Conservation (phyloP, 495 filamentous ascomycete genomes). For the Penicillium alfredii region DNA sequence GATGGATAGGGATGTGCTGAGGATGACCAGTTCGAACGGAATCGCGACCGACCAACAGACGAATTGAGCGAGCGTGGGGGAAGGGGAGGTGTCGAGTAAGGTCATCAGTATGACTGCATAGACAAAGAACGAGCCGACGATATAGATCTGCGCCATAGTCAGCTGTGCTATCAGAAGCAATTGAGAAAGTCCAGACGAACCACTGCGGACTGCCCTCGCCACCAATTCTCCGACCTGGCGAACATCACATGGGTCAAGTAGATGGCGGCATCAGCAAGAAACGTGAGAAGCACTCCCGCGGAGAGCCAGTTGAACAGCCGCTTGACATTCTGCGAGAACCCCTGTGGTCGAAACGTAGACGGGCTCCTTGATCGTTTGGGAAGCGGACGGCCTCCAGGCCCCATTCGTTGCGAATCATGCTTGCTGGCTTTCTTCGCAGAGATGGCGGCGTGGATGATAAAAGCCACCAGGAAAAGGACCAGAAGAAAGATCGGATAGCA, state of each 20-base stretch:
- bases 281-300: conserved; percentile 58
- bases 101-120: conserved; percentile 70
- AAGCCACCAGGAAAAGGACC: conserved; percentile 59
- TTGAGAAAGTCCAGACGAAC: too few species aligned
- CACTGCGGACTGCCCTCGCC: conserved; percentile 79
- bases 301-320: conserved; percentile 71
- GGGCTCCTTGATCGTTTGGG: conserved; percentile 49
- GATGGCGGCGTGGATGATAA: conserved; percentile 56
- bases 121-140: conserved; percentile 71
- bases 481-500: conserved; percentile 62
- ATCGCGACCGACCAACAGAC: conserved; percentile 66
- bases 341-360: conserved; percentile 30
- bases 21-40: conserved; percentile 61
- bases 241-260: conserved; percentile 71
- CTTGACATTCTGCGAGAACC: conserved; percentile 55
- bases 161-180: too few species aligned
- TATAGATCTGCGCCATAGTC: conserved; percentile 58
- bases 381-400: conserved; percentile 78
- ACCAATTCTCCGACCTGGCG: conserved; percentile 66
- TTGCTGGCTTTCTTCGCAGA: conserved; percentile 41
- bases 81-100: conserved; percentile 68
- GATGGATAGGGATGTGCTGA: conserved; percentile 56
- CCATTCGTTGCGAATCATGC: conserved; percentile 36
- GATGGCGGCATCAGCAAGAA: conserved; percentile 66
- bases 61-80: conserved; percentile 67